Evolutionary conservation across 768 basidiomycete genomes (phyloP).

Genomic region (Phanerochaete carnosa): DNA sequence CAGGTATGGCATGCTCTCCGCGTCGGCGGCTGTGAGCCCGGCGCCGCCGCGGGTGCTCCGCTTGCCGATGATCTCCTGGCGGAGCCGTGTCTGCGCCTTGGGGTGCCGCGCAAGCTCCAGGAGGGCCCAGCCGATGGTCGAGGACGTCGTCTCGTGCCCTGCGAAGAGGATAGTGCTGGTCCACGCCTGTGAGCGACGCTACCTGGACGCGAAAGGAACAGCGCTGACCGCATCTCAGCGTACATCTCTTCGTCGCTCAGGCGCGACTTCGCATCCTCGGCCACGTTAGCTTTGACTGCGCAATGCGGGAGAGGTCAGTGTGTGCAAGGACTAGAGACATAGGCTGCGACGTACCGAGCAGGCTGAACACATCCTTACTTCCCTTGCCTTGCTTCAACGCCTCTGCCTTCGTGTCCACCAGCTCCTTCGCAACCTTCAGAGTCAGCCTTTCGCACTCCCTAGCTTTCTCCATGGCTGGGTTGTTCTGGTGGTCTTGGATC

Average conservation of each 20-base stretch:
- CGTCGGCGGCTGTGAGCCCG: constrained; percentile 43
- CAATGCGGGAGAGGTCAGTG: constrained; percentile 8
- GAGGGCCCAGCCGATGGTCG: constrained; percentile 56
- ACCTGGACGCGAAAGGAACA: no score
- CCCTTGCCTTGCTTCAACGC: constrained; percentile 47
- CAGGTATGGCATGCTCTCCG: constrained; percentile 42
- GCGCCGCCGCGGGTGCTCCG: constrained; percentile 25
- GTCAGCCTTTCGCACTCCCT: constrained; percentile 17
- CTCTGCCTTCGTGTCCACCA: constrained; percentile 45
- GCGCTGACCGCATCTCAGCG: constrained; percentile 22
- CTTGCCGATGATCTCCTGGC: constrained; percentile 50
- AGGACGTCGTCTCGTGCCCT: constrained; percentile 59
- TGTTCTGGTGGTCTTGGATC: constrained; percentile 43
- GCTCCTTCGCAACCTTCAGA: constrained; percentile 38
- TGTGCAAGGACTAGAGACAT: neutral
- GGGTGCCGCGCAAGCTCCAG: constrained; percentile 59
- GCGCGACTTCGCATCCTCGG: constrained; percentile 39
- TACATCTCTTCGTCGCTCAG: constrained; percentile 29
- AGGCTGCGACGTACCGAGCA: constrained; percentile 42
- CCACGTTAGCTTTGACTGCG: constrained; percentile 48
- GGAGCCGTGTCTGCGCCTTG: constrained; percentile 47
- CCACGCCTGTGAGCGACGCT: neutral
- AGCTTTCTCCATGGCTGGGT: constrained; percentile 41
- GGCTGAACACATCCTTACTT: constrained; percentile 51
- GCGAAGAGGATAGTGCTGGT: constrained; percentile 27